phyloP scores from a whole-genome alignment of 352 stramenopile species.

The Phytophthora cryptogea region DNA sequence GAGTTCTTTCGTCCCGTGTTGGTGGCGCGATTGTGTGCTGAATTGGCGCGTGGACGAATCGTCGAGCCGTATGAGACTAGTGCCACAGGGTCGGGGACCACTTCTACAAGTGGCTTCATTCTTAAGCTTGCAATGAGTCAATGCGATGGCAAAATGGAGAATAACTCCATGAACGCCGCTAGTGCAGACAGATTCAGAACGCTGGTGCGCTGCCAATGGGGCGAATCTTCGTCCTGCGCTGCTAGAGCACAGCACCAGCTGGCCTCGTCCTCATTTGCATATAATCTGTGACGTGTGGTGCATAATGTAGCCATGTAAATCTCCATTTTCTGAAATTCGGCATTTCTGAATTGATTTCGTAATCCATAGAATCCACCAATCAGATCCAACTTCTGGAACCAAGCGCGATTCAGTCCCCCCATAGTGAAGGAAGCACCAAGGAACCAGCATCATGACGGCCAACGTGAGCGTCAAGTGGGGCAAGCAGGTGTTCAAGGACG shows the following conservation, averaged over 20 bases:
- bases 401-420: constrained; percentile 31
- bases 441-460: constrained; percentile 42
- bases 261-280: constrained; percentile 12
- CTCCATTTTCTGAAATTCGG: constrained; percentile 1
- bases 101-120: constrained; percentile 21
- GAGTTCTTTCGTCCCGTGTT: constrained; percentile 6
- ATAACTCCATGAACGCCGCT: background rate
- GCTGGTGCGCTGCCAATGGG: background rate
- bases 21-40: constrained; percentile 16
- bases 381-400: constrained; percentile 12
- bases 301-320: constrained; percentile 15
- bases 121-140: background rate
- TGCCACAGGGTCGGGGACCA: constrained; percentile 3
- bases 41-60: constrained; percentile 22
- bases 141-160: constrained; percentile 3
- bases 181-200: constrained; percentile 9
- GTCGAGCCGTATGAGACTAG: constrained; percentile 19
- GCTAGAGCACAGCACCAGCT: constrained; percentile 13
- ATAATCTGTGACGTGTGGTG: background rate
- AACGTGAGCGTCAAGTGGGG: constrained; percentile 87
- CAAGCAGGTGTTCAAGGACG: constrained; percentile 78
- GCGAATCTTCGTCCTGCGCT: constrained; percentile 24
- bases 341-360: constrained; percentile 8
- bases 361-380: background rate
- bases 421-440: constrained; percentile 2